These are phyloP conservation scores for Hyphodiscus hymeniophilus DNA, from an alignment of 495 filamentous ascomycete species.

Conservation along the genomic window DNA sequence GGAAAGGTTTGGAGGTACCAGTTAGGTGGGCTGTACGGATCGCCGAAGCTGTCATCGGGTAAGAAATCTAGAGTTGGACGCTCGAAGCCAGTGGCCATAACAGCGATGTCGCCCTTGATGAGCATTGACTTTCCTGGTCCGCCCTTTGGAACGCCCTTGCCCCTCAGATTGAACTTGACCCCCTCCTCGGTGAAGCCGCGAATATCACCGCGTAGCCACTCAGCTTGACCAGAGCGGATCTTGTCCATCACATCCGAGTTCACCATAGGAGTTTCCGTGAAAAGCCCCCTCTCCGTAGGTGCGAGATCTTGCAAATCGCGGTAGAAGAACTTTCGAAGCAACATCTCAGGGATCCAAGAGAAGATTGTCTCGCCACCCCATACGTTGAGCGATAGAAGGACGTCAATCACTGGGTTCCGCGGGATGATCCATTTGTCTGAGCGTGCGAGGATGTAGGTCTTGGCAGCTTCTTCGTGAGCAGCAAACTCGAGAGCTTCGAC, in stretches of 20 bases:
- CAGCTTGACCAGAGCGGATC: conserved; percentile 63
- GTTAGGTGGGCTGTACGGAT: conserved; percentile 69
- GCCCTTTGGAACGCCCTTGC: conserved; percentile 61
- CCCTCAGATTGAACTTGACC: conserved; percentile 60
- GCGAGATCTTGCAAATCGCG: conserved; percentile 74
- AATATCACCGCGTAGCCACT: conserved; percentile 78
- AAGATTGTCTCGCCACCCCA: conserved; percentile 68
- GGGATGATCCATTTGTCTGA: conserved; percentile 89
- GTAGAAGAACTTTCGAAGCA: conserved; percentile 76
- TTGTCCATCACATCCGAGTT: conserved; percentile 73
- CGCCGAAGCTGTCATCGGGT: conserved; percentile 58
- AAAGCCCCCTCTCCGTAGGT: conserved; percentile 60
- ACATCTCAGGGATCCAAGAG: conserved; percentile 68
- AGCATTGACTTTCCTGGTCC: conserved; percentile 57
- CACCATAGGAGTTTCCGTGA: conserved; percentile 80
- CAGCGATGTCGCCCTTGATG: conserved; percentile 64
- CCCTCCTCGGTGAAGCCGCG: conserved; percentile 54
- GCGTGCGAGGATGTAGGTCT: conserved; percentile 65
- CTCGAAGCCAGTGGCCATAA: conserved; percentile 77
- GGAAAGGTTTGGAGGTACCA: conserved; percentile 88
- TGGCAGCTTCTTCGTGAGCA: conserved; percentile 51
- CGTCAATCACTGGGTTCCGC: conserved; percentile 64
- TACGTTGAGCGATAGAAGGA: conserved; percentile 67
- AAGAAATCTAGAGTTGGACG: conserved; percentile 67
- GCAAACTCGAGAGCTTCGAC: conserved; percentile 82